Conservation (phyloP, 2,329 filamentous ascomycete genomes). For the Aspergillus quadrilineatus region DNA sequence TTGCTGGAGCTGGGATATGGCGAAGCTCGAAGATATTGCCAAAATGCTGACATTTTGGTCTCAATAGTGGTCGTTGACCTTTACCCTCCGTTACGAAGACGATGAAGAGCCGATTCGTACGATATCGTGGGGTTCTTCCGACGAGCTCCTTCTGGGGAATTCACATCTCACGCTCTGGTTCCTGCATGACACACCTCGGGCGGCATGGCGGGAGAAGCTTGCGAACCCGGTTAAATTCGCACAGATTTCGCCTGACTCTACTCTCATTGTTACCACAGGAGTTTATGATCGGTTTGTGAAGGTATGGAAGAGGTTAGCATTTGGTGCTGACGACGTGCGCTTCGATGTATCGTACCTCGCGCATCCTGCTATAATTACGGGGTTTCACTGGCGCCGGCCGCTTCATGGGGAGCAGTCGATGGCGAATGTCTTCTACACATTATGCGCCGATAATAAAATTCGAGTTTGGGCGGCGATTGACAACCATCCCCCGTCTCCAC, state of each 20-base stretch:
- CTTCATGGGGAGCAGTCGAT: slow-evolving; percentile 73
- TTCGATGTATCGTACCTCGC: slow-evolving; percentile 89
- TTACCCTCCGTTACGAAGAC: slow-evolving; percentile 49
- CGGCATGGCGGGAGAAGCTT: slow-evolving; percentile 71
- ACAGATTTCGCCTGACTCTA: slow-evolving; percentile 79
- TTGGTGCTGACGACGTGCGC: slow-evolving; percentile 75
- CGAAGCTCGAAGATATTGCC: not conserved
- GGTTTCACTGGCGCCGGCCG: slow-evolving; percentile 80
- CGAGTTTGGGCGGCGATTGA: slow-evolving; percentile 82
- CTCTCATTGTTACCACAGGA: slow-evolving; percentile 79
- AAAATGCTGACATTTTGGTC: slow-evolving; percentile 12
- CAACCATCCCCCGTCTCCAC: slow-evolving; percentile 65
- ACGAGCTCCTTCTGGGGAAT: slow-evolving; percentile 80
- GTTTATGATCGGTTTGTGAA: slow-evolving; percentile 81
- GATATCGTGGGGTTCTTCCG: slow-evolving; percentile 82
- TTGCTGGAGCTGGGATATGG: not conserved
- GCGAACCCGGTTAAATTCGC: slow-evolving; percentile 73
- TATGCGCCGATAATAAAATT: slow-evolving; percentile 76
- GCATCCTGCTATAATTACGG: slow-evolving; percentile 79
- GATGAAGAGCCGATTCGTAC: slow-evolving; percentile 49
- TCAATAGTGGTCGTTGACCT: slow-evolving; percentile 58
- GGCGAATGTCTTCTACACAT: slow-evolving; percentile 86
- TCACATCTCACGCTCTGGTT: slow-evolving; percentile 69
- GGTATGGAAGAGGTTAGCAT: slow-evolving; percentile 85
- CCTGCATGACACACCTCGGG: slow-evolving; percentile 44